Evolutionary conservation across 495 filamentous ascomycete genomes (phyloP).

Genomic region (Acidiella bohemica): DNA sequence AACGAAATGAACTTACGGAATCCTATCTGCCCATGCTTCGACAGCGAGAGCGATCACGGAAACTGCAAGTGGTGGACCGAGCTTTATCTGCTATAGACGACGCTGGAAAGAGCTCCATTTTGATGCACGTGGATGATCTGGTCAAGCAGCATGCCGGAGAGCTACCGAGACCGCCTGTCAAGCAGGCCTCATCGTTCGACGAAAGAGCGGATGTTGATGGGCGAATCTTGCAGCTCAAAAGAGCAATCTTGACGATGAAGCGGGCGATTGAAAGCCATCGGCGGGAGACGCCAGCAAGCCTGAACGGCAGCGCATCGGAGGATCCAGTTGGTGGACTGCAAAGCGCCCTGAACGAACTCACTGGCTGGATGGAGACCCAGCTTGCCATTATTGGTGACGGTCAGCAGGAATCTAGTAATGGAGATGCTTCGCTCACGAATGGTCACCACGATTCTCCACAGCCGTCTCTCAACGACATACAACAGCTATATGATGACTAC

Average conservation of each 20-base stretch:
- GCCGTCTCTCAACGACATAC: conserved; percentile 1
- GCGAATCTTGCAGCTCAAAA: conserved; percentile 16
- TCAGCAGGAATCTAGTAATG: too few relatives aligned
- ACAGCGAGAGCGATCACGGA: conserved; percentile 12
- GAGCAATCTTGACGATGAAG: conserved; percentile 10
- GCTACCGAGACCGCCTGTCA: conserved; percentile 7
- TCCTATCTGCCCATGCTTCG: conserved; percentile 9
- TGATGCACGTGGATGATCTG: conserved; percentile 8
- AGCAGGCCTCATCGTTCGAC: background rate
- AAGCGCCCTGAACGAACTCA: conserved; percentile 24
- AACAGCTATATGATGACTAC: conserved; percentile 11
- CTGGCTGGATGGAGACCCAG: conserved; percentile 26
- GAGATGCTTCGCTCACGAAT: background rate
- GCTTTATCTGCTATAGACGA: background rate
- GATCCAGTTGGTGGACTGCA: conserved; percentile 23
- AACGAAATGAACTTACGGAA: background rate
- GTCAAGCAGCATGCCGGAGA: conserved; percentile 9
- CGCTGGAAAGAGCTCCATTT: background rate
- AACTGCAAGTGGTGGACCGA: conserved; percentile 12
- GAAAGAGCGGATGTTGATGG: conserved; percentile 12
- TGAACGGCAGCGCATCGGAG: conserved; percentile 11
- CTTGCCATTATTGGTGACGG: conserved; percentile 21
- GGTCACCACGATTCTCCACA: background rate
- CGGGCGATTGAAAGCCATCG: background rate
- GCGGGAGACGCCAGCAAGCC: background rate